phyloP scores from a whole-genome alignment of 2,329 filamentous ascomycete genomes.

The Xylaria sp. region DNA sequence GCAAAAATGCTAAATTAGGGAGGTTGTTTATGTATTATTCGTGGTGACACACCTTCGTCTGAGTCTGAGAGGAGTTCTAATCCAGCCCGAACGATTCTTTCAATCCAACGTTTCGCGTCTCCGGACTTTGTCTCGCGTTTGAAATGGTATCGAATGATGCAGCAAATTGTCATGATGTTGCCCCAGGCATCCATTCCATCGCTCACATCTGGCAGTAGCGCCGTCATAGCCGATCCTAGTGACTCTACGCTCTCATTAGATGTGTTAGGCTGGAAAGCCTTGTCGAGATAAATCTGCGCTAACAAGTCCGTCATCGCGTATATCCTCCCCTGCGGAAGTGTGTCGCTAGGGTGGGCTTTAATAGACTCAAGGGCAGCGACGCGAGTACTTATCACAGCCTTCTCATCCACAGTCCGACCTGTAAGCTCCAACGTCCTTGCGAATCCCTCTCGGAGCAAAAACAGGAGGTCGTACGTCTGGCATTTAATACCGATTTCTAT shows the following conservation, averaged over 20 bases:
- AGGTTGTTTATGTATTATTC: neutral
- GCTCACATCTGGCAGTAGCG: constrained; percentile 33
- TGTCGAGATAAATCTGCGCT: constrained; percentile 35
- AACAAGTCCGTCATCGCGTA: constrained; percentile 34
- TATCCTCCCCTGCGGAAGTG: constrained; percentile 30
- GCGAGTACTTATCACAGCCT: constrained; percentile 33
- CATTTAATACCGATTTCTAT: constrained; percentile 34
- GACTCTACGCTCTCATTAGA: constrained; percentile 30
- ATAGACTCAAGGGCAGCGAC: constrained; percentile 34
- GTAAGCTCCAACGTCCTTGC: constrained; percentile 35
- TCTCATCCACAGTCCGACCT: constrained; percentile 22
- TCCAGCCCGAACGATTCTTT: constrained; percentile 32
- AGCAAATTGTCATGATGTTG: constrained; percentile 33
- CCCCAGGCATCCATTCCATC: constrained; percentile 30
- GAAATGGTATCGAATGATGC: constrained; percentile 38
- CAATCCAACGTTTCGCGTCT: constrained; percentile 29
- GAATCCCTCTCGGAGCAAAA: constrained; percentile 36
- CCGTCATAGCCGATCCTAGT: constrained; percentile 31
- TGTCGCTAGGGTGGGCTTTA: constrained; percentile 33
- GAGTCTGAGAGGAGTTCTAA: constrained; percentile 40
- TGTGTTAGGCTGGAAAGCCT: constrained; percentile 32
- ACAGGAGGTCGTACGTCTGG: constrained; percentile 38
- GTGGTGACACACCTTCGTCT: constrained; percentile 29
- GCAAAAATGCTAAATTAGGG: neutral
- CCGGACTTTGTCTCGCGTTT: constrained; percentile 31